Conservation (phyloP, 2,329 filamentous ascomycete genomes). For the Torrubiellomyces zombiae region DNA sequence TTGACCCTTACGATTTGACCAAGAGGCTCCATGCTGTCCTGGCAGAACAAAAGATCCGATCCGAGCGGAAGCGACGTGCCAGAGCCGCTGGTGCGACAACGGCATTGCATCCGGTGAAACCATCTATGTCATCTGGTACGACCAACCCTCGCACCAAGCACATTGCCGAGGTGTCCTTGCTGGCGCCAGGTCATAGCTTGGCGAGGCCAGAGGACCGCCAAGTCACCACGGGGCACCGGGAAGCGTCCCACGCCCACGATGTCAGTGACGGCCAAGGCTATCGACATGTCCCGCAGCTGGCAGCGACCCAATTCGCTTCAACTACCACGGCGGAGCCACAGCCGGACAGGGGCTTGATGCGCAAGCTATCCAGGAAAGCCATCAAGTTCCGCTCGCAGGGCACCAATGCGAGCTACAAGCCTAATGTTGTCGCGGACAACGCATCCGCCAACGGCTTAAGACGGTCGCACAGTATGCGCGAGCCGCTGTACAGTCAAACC, state of each 20-base stretch:
- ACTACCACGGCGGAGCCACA: conserved; percentile 31
- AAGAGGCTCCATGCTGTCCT: conserved; percentile 33
- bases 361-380: conserved; percentile 26
- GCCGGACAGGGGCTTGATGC: conserved; percentile 19
- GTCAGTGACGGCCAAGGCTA: too few species aligned
- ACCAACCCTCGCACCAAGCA: too few species aligned
- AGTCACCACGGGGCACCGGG: conserved; percentile 3
- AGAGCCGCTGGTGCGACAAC: too few species aligned
- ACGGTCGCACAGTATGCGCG: conserved; percentile 21
- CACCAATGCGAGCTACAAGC: conserved; percentile 9
- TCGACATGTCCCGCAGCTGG: conserved; percentile 35
- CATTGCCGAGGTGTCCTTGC: too few species aligned
- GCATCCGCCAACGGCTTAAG: conserved; percentile 18
- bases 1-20: conserved; percentile 39
- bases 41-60: conserved; percentile 28
- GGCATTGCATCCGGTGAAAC: too few species aligned
- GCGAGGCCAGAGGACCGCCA: too few species aligned
- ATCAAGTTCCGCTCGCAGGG: conserved; percentile 23
- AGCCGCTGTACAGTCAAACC: conserved; percentile 22
- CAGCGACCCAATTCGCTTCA: conserved; percentile 35
- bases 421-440: conserved; percentile 17
- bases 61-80: conserved; percentile 17
- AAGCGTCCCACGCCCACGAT: conserved; percentile 5
- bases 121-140: too few species aligned
- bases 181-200: too few species aligned